Evolutionary conservation across 2,329 filamentous ascomycete genomes (phyloP).

Genomic region (Ilyonectria mors-panacis): DNA sequence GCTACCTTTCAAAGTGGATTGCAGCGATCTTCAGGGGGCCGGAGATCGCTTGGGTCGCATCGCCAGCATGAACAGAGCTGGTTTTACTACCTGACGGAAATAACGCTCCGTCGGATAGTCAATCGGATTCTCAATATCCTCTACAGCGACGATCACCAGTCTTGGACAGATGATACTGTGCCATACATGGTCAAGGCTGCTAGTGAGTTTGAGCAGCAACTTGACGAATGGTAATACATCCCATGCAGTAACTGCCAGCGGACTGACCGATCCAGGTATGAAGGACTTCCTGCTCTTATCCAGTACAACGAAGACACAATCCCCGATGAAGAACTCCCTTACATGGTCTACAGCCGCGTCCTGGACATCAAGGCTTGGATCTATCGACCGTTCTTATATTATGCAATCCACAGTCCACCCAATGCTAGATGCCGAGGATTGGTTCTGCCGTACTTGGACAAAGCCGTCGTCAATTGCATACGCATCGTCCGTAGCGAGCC

Average conservation of each 20-base stretch:
- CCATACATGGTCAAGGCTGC: constrained; percentile 39
- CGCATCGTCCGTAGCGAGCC: neutral
- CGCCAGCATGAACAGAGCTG: constrained; percentile 53
- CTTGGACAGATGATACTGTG: constrained; percentile 38
- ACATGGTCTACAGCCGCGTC: constrained; percentile 10
- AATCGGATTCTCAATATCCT: constrained; percentile 56
- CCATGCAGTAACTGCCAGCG: neutral
- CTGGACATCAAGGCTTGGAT: constrained; percentile 17
- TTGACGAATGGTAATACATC: constrained; percentile 40
- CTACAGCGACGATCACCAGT: constrained; percentile 33
- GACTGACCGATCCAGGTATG: constrained; percentile 5
- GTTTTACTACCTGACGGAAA: constrained; percentile 61
- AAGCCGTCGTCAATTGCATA: constrained; percentile 1
- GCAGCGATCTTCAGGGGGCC: neutral
- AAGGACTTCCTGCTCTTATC: constrained; percentile 16
- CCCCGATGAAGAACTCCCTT: constrained; percentile 14
- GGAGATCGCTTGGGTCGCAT: constrained; percentile 3
- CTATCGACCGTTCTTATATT: constrained; percentile 22
- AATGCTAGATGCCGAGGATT: constrained; percentile 31
- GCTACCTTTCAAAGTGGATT: neutral
- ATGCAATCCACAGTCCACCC: constrained; percentile 25
- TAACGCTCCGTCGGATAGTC: constrained; percentile 57
- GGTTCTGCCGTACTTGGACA: constrained; percentile 36
- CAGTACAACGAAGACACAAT: constrained; percentile 10
- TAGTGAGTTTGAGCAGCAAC: constrained; percentile 43